Percentiles rank a stretch among this genome's conserved stretches.
phyloP scores from a whole-genome alignment of 2,329 filamentous ascomycete genomes.

The Cladosporium velox region DNA sequence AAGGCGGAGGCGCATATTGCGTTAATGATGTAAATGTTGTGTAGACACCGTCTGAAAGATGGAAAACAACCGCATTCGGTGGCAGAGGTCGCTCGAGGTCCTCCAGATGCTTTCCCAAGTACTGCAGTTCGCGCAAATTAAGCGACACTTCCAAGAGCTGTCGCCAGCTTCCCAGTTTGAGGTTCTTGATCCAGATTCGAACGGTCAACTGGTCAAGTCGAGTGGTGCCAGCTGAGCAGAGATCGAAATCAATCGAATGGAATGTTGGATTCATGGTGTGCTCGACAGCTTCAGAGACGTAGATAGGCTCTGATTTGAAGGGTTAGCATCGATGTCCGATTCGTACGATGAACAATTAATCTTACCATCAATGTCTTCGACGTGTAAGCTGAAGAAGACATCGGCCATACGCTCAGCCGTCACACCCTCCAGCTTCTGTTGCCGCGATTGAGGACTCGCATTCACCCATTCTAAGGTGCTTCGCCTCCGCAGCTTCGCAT shows the following conservation, averaged over 20 bases:
- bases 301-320: slow-evolving; percentile 67
- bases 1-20: slow-evolving; percentile 27
- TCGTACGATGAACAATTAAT: background rate
- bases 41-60: slow-evolving; percentile 85
- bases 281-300: slow-evolving; percentile 80
- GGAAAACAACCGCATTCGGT: slow-evolving; percentile 79
- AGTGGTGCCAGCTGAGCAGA: slow-evolving; percentile 63
- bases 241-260: slow-evolving; percentile 74
- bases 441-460: slow-evolving; percentile 61
- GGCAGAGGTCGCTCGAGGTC: slow-evolving; percentile 72
- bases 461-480: slow-evolving; percentile 66
- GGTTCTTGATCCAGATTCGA: slow-evolving; percentile 70
- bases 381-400: slow-evolving; percentile 84
- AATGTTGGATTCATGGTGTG: slow-evolving; percentile 91
- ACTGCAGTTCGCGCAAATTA: slow-evolving; percentile 73
- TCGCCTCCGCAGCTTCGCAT: slow-evolving; percentile 51
- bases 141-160: slow-evolving; percentile 72
- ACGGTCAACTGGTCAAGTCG: slow-evolving; percentile 66
- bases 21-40: slow-evolving; percentile 47
- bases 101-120: slow-evolving; percentile 67
- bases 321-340: slow-evolving; percentile 22
- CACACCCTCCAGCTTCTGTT: slow-evolving; percentile 74
- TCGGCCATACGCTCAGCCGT: slow-evolving; percentile 75
- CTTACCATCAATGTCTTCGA: slow-evolving; percentile 53
- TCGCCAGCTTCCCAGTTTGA: slow-evolving; percentile 57